Evolutionary conservation across 164 flowering plant genomes (phyloP), one percentile per base, ranked within the genome.

Genomic region (Vitis riparia): DNA sequence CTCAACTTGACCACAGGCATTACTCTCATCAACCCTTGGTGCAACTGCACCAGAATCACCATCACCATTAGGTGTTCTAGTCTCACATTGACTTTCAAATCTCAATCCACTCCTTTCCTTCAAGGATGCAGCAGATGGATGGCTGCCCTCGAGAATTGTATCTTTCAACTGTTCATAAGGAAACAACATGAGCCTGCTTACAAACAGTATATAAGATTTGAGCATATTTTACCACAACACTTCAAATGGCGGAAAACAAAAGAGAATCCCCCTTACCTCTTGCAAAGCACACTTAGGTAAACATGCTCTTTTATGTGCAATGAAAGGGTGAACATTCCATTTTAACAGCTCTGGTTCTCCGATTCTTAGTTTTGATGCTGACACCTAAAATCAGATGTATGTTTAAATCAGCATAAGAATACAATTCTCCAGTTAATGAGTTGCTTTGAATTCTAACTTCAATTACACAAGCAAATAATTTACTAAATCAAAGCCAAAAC

Each of bases 151-250:
- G 65, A 80, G 66, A 62, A 85, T 76, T 65, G 73, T 27, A 72
- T 81, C 83, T 79, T 87, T 84, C 78, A 91, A 75, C 94, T 89
- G 87, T 63, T 70, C 50, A 12, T 53, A 71, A 70, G 62, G 52
- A 63, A 63, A 59, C 49, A 65, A 68, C 4, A 50, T 3, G 44
- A 32, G 27, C 50, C 32, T 15, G 55, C 60, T 67, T 10, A 75
- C 23, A 51, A 55, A 55, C 9, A 55, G 29, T 9, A 19, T 59
- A 64, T 16, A 9, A 71, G 32, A 60, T 37, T 2, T 12, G 11
- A 77, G 5, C 19, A 51, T 37, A 15, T 50, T 51, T 47, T 9
- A 11, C 7, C 49, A 16, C 19, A 50, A n/a, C 19, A 23, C 12
- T 32, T 11, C 3, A 23, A 72, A 55, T 13, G 44, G 29, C 13